Conservation (phyloP, 495 filamentous ascomycete species). For the Aspergillus olivimuriae region DNA sequence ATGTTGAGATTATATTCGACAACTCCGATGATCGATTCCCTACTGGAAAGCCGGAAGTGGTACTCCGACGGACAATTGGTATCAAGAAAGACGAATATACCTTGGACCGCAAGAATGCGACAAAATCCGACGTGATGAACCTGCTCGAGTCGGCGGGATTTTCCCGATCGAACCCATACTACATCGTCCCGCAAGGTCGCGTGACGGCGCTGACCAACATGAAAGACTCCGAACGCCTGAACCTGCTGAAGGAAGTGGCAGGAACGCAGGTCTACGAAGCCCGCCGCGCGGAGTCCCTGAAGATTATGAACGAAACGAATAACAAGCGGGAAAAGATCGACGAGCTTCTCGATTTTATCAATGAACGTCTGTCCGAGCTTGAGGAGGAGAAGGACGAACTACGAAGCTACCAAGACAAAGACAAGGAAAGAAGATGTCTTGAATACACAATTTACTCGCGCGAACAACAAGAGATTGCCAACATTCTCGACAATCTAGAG, state of each 20-base stretch:
- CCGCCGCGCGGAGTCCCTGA: conserved; percentile 78
- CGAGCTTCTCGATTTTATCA: conserved; percentile 82
- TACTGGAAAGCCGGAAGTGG: conserved; percentile 83
- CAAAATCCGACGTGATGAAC: conserved; percentile 91
- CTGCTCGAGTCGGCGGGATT: conserved; percentile 94
- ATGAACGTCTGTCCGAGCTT: conserved; percentile 78
- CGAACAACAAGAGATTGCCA: conserved; percentile 71
- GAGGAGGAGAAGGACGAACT: conserved; percentile 98
- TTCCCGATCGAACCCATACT: conserved; percentile 96
- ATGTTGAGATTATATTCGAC: conserved; percentile 98
- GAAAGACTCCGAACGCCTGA: conserved; percentile 87
- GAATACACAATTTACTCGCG: conserved; percentile 92
- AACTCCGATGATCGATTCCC: conserved; percentile 95
- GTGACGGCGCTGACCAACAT: conserved; percentile 96
- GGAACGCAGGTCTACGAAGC: conserved; percentile 97
- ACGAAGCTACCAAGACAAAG: conserved; percentile 86
- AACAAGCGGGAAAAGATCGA: conserved; percentile 93
- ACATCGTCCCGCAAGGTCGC: conserved; percentile 95
- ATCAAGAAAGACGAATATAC: conserved; percentile 99
- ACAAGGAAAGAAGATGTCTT: conserved; percentile 84
- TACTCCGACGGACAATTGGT: conserved; percentile 88
- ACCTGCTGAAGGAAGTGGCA: conserved; percentile 91
- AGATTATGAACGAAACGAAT: conserved; percentile 95
- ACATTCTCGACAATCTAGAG: conserved; percentile 76
- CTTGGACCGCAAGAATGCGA: conserved; percentile 90